A percentile compares a stretch with the other conserved stretches of the same genome.
Conservation (phyloP, 768 basidiomycete genomes). For the Lepiota brunneoincarnata region DNA sequence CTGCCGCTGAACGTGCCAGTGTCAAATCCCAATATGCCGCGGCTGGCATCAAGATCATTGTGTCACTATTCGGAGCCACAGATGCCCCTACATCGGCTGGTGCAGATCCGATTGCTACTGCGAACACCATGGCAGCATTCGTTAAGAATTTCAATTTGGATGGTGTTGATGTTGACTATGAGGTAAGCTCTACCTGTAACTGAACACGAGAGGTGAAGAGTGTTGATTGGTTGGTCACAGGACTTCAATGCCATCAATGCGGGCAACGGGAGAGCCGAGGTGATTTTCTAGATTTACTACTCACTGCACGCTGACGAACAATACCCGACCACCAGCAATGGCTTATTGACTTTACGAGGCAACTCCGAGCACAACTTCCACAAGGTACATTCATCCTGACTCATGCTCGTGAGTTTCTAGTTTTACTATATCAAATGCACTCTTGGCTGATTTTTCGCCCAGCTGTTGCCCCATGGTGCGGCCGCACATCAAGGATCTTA, state of each 20-base stretch:
- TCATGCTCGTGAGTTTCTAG: slow-evolving; percentile 46
- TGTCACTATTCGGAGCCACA: slow-evolving; percentile 60
- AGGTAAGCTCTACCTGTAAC: not conserved
- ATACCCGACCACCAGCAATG: slow-evolving; percentile 31
- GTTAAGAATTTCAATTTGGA: slow-evolving; percentile 61
- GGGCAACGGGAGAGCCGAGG: slow-evolving; percentile 51
- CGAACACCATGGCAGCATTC: slow-evolving; percentile 63
- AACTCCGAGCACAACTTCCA: slow-evolving; percentile 48
- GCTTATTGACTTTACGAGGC: slow-evolving; percentile 51
- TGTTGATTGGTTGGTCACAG: slow-evolving; percentile 25
- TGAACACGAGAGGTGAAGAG: not conserved
- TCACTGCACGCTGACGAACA: not conserved
- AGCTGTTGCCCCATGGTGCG: slow-evolving; percentile 51
- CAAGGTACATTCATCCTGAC: slow-evolving; percentile 47
- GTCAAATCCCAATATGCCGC: slow-evolving; percentile 51
- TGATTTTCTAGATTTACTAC: slow-evolving; percentile 11
- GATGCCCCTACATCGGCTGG: slow-evolving; percentile 55
- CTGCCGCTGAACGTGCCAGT: slow-evolving; percentile 39
- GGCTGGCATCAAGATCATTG: slow-evolving; percentile 57
- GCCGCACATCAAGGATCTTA: not conserved
- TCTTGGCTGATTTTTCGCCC: not conserved
- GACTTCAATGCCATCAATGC: slow-evolving; percentile 62
- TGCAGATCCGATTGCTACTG: slow-evolving; percentile 58
- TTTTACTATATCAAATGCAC: not conserved
- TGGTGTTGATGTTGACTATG: slow-evolving; percentile 76